Evolutionary conservation across 2,329 filamentous ascomycete species (phyloP), one percentile per base, ranked within the genome.

Genomic region (Colletotrichum chrysophilum): DNA sequence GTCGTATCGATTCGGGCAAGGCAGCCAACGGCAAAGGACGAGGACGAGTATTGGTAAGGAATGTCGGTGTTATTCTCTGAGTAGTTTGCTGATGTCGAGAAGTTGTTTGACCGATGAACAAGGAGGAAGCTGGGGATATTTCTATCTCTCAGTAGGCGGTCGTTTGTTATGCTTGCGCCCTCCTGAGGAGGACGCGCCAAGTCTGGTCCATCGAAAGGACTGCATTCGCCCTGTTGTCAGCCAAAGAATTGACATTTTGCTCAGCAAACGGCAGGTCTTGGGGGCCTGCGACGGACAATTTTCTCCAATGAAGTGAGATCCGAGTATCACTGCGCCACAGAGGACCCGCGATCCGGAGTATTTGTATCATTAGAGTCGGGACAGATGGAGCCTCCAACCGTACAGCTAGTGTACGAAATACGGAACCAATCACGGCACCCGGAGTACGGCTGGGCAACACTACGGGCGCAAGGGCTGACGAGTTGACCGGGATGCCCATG

Each of bases 321-420:
- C 62, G 69, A 62, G 56, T 62, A 55, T 68, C 13, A 48, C 69
- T 75, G 69, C 73, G 62, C 73, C 72, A 32, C 43, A 13, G 30
- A 34, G 67, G 56, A 43, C 61, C 69, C 34, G n/a, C 36, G 28
- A 58, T 71, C 67, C 61, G 55, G 36, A 67, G 72, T 36, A 21
- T 71, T 71, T 66, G 21, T 30, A 6, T 34, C 24, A 7, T 14
- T n/a, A 34, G 56, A 60, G 24, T 65, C n/a, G 14, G 60, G 26
- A 14, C 58, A 55, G 26, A 61, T 61, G 36, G 43, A 26, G 18
- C 4, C 36, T 28, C 72, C 68, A 56, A 9, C 58, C 62, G 56
- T 72, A 52, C 14, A 32, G 68, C 68, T 43, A 5, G 48, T 52
- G 56, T 72, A 52, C 18, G 24, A 16, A 21, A 24, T 66, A 56